Percentiles rank a stretch among this genome's conserved stretches.
These are phyloP conservation scores for Coemansia sp. DNA, from an alignment of 192 early-diverging fungal genomes.

Conservation along the genomic window DNA sequence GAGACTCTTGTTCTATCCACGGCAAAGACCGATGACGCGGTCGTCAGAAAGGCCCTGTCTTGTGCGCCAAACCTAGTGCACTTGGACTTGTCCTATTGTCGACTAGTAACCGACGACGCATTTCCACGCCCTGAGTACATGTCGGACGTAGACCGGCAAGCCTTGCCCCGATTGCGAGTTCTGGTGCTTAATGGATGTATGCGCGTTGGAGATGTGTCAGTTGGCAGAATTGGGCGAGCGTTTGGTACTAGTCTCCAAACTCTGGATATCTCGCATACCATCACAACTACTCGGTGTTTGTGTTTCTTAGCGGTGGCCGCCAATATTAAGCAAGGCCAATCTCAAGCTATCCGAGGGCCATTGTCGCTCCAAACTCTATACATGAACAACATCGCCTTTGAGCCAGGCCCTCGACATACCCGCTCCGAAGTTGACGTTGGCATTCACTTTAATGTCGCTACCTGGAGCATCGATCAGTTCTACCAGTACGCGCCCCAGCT, in stretches of 20 bases:
- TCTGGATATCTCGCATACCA: conserved; percentile 16
- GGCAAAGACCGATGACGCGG: conserved; percentile 15
- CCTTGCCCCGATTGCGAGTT: conserved; percentile 21
- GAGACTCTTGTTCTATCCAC: conserved; percentile 25
- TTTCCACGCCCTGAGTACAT: conserved; percentile 21
- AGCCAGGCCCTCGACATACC: neutral
- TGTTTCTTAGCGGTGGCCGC: neutral
- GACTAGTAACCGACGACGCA: conserved; percentile 23
- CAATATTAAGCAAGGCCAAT: neutral
- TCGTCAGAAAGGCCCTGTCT: conserved; percentile 16
- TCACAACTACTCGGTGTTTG: conserved; percentile 1
- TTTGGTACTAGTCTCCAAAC: conserved; percentile 22
- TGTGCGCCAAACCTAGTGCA: conserved; percentile 21
- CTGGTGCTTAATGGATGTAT: conserved; percentile 20
- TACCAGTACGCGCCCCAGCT: conserved; percentile 13
- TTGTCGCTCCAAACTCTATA: conserved; percentile 10
- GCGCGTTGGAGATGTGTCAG: conserved; percentile 11
- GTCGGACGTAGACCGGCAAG: neutral
- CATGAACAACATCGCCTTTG: conserved; percentile 14
- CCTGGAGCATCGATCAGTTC: conserved; percentile 13
- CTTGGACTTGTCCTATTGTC: conserved; percentile 29
- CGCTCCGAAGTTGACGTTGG: neutral
- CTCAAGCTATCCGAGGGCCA: neutral
- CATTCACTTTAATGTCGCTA: neutral
- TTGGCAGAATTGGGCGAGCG: conserved; percentile 15